Conservation (phyloP, 1,284 basidiomycete species). For the Austroboletus novae-zelandiae region DNA sequence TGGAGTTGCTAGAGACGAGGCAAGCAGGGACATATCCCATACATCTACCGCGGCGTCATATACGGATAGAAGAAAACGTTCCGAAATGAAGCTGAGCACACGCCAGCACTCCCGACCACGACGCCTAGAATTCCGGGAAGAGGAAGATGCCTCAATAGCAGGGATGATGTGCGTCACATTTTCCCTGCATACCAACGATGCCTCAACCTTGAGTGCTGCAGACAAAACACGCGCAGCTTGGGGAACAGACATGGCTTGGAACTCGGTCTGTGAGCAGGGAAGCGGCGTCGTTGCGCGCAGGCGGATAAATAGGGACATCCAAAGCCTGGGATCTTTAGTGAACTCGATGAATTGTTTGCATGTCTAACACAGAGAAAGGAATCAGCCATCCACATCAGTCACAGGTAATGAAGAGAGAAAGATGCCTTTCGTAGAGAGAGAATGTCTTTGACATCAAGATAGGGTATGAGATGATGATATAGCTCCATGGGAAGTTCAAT, state of each 20-base stretch:
- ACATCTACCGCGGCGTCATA: background rate
- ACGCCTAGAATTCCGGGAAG: background rate
- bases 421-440: background rate
- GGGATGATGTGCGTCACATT: background rate
- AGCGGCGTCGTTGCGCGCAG: background rate
- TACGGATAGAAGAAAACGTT: background rate
- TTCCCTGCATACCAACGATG: background rate
- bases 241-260: background rate
- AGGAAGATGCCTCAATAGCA: background rate
- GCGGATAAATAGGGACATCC: background rate
- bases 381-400: background rate
- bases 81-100: background rate
- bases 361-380: background rate
- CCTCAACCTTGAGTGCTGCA: background rate
- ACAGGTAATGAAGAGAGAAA: background rate
- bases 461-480: background rate
- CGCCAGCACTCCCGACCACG: background rate
- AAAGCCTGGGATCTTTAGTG: background rate
- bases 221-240: background rate
- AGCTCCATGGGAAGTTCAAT: background rate
- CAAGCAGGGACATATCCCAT: background rate
- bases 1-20: background rate
- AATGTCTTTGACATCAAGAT: background rate
- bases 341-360: background rate
- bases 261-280: background rate